phyloP scores from a whole-genome alignment of 2,329 filamentous ascomycete genomes.

The Elsinoe ampelina region DNA sequence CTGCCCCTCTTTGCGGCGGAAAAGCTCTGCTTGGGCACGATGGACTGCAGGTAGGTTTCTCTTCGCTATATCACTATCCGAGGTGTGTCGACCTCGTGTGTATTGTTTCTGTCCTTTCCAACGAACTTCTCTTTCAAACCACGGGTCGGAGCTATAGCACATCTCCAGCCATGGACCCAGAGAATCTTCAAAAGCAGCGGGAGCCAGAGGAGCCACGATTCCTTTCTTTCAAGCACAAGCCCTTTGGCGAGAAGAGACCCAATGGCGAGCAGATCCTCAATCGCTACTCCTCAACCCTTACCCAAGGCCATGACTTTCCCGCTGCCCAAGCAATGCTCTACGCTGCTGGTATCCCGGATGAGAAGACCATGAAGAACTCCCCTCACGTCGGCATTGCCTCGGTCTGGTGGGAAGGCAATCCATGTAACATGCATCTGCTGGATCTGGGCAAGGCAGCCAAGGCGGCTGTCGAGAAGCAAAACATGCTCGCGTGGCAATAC shows the following conservation, averaged over 20 bases:
- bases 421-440: constrained; percentile 67
- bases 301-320: constrained; percentile 78
- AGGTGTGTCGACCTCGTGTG: background rate
- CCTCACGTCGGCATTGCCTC: constrained; percentile 86
- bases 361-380: constrained; percentile 76
- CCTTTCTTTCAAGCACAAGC: constrained; percentile 45
- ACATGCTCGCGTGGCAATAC: constrained; percentile 91
- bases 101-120: background rate
- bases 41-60: background rate
- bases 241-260: constrained; percentile 18
- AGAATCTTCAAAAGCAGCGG: constrained; percentile 28
- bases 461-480: constrained; percentile 65
- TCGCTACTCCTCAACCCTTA: constrained; percentile 75
- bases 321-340: constrained; percentile 95
- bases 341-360: constrained; percentile 76
- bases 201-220: constrained; percentile 41
- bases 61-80: background rate
- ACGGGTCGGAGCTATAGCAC: background rate
- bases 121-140: background rate
- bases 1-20: background rate
- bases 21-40: background rate
- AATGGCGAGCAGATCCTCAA: constrained; percentile 64
- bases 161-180: constrained; percentile 25
- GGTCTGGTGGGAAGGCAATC: constrained; percentile 97
- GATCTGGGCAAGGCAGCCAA: constrained; percentile 86